Evolutionary conservation across 805 yeast genomes (phyloP), one percentile per base, ranked within the genome.

Genomic region (Kuraishia cidri): DNA sequence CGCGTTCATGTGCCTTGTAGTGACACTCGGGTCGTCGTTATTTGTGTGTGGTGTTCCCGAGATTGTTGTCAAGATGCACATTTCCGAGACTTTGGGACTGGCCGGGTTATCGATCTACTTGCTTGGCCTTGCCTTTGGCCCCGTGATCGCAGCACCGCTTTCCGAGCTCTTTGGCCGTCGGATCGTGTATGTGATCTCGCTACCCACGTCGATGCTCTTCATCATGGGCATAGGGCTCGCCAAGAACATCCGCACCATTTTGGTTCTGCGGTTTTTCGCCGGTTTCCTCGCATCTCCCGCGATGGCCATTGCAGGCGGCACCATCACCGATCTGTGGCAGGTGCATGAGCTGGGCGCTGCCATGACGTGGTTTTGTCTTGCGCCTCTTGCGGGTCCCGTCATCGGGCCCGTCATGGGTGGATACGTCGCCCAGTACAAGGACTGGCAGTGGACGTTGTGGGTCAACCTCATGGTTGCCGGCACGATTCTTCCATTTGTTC

Each of bases 271-370:
- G 44, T 81, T 82, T 47, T 72, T 86, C 45, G 63, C 80, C 14
- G 94, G 94, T 1, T 64, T 79, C 19, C 67, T 79, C 31, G 85
- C 92, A 2, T 76, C 88, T 2, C 94, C 92, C 3, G 86, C 88
- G 2, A 64, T 86, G 58, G 79, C 94, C 7, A 74, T 83, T 42
- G 90, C 86, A 9, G 86, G 88, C 33, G 96, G 95, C 41, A 77
- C 92, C 4, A 73, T 86, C 39, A 61, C 78, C 34, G 95, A 86
- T 56, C 56, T 85, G 30, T 86, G 88, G 77, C 69, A 64, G 14
- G 72, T 77, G 22, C 68, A 70, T 26, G 74, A 75, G 48, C 57
- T 76, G 48, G 81, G 86, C 11, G 44, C 77, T 4, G 87, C 94
- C n/a, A 72, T 82, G 77, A 72, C 82, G 3, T 55, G 76, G n/a